A percentile compares a stretch with the other conserved stretches of the same genome.
Evolutionary conservation across 73 alveolate genomes (phyloP).

Genomic region (Paramecium sexaurelia): DNA sequence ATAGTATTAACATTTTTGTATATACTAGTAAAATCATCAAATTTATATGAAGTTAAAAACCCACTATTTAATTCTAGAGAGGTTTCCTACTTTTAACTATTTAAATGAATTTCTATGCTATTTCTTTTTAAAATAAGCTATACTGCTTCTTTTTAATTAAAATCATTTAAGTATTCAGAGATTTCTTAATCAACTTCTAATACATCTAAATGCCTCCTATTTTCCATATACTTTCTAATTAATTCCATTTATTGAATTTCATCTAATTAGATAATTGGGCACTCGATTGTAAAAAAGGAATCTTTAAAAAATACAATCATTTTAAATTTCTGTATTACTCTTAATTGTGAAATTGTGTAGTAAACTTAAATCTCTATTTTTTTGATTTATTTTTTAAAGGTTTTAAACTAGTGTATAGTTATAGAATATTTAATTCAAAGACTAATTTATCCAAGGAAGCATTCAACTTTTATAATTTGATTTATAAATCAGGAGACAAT

Average conservation of each 20-base stretch:
- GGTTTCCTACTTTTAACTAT: neutral
- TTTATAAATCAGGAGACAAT: neutral
- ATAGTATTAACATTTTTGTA: neutral
- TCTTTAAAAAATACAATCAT: conserved; percentile 20
- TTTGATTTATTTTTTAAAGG: neutral
- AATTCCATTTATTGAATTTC: neutral
- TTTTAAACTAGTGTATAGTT: neutral
- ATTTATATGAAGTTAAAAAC: neutral
- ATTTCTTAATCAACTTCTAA: neutral
- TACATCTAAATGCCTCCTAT: neutral
- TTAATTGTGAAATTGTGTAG: neutral
- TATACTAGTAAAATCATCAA: neutral
- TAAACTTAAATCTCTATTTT: conserved; percentile 3
- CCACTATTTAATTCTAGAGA: neutral
- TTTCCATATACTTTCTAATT: conserved; percentile 27
- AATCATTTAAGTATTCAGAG: conserved; percentile 16
- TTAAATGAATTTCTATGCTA: neutral
- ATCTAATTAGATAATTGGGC: neutral
- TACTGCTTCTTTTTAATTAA: neutral
- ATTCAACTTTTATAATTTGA: neutral
- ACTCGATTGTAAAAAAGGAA: neutral
- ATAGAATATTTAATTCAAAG: neutral
- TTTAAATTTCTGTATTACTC: neutral
- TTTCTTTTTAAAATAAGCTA: neutral
- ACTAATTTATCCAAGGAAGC: neutral